phyloP scores from a whole-genome alignment of 495 filamentous ascomycete species.

The Podospora sp. region DNA sequence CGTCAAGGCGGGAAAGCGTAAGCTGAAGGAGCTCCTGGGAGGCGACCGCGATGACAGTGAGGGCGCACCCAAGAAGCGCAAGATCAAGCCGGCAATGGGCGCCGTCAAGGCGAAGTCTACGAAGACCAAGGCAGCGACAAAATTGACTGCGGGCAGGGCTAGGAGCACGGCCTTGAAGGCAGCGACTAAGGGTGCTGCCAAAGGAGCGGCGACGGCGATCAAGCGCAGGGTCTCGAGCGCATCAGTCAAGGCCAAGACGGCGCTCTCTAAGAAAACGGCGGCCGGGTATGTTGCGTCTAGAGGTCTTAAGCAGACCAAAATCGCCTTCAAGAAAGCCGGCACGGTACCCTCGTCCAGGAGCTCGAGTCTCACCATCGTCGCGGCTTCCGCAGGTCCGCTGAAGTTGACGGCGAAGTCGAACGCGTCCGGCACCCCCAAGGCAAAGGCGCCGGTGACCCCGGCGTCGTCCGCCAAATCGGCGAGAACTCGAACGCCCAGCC shows the following conservation, averaged over 20 bases:
- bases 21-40: conserved; percentile 35
- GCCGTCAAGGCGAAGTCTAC: conserved; percentile 26
- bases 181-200: conserved; percentile 28
- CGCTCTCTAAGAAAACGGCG: conserved; percentile 18
- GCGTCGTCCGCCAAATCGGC: conserved; percentile 11
- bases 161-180: conserved; percentile 17
- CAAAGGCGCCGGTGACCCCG: neutral
- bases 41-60: conserved; percentile 25
- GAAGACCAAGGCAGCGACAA: conserved; percentile 22
- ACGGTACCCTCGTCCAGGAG: conserved; percentile 17
- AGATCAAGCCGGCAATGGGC: conserved; percentile 32
- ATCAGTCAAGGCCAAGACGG: conserved; percentile 40
- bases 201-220: conserved; percentile 36
- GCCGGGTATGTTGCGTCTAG: neutral
- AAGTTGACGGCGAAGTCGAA: conserved; percentile 19
- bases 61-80: conserved; percentile 32
- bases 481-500: conserved; percentile 24
- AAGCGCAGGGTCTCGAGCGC: conserved; percentile 44
- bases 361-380: conserved; percentile 29
- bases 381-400: conserved; percentile 18
- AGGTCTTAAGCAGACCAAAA: conserved; percentile 11
- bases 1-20: conserved; percentile 31
- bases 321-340: conserved; percentile 24
- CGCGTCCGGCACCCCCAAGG: conserved; percentile 22
- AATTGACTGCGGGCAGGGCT: conserved; percentile 29